These are phyloP conservation scores for Microdochium trichocladiopsis DNA, from an alignment of 2,329 filamentous ascomycete species.

Conservation along the genomic window DNA sequence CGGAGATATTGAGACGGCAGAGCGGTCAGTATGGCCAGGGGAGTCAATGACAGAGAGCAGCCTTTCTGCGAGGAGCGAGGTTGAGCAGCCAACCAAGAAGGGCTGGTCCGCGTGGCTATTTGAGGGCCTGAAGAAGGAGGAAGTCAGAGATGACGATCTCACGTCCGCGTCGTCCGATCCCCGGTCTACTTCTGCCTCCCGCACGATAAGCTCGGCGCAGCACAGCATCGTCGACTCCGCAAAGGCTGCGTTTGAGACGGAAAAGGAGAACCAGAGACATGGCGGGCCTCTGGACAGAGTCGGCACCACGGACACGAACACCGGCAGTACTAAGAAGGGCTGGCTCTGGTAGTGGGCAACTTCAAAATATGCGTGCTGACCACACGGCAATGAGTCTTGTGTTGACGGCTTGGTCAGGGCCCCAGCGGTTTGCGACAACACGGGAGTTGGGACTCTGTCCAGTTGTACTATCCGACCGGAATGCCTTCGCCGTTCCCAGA, in stretches of 20 bases:
- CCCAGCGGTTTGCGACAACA: too few species aligned
- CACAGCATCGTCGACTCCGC: conserved; percentile 30
- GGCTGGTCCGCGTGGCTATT: conserved; percentile 28
- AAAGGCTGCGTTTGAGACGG: conserved; percentile 36
- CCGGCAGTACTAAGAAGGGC: conserved; percentile 35
- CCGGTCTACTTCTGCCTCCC: conserved; percentile 2
- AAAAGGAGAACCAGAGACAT: conserved; percentile 41
- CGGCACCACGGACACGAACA: conserved; percentile 20
- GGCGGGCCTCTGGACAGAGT: conserved; percentile 46
- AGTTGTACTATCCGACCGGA: too few species aligned
- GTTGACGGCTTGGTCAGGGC: too few species aligned
- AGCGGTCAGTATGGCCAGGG: conserved; percentile 13
- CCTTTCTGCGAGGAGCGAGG: conserved; percentile 8
- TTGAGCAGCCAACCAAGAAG: conserved; percentile 10
- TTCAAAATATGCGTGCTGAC: too few species aligned
- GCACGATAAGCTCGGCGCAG: not conserved
- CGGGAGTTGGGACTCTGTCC: too few species aligned
- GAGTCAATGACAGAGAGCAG: conserved; percentile 12
- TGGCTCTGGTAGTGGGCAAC: conserved; percentile 31
- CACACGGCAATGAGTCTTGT: too few species aligned
- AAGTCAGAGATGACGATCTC: conserved; percentile 15
- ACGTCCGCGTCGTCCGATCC: not conserved
- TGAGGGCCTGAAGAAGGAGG: conserved; percentile 27
- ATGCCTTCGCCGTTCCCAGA: too few species aligned
- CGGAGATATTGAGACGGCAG: conserved; percentile 12